A percentile compares a stretch with the other conserved stretches of the same genome.
Conservation (phyloP, 768 basidiomycete species). For the Russula sp. region DNA sequence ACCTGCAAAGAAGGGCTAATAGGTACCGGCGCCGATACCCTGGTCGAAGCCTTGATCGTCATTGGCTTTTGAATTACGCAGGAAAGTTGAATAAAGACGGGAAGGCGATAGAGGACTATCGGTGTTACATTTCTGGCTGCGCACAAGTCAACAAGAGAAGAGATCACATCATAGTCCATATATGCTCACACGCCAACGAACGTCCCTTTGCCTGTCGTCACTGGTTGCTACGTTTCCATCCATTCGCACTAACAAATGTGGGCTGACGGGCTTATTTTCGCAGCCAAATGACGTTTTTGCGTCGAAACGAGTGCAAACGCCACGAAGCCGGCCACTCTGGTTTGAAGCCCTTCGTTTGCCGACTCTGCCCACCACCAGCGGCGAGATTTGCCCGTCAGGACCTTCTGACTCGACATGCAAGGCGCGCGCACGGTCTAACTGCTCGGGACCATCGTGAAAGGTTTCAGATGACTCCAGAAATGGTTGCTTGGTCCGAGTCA, state of each 20-base stretch:
- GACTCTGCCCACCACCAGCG: constrained; percentile 46
- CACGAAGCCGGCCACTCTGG: constrained; percentile 67
- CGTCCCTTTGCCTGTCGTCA: constrained; percentile 60
- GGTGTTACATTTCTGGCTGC: constrained; percentile 68
- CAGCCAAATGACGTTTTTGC: constrained; percentile 61
- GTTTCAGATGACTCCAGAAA: constrained; percentile 32
- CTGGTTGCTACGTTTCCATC: constrained; percentile 45
- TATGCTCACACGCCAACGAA: constrained; percentile 69
- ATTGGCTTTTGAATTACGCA: constrained; percentile 65
- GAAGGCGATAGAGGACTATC: constrained; percentile 55
- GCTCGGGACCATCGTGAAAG: constrained; percentile 36
- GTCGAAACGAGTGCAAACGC: constrained; percentile 76
- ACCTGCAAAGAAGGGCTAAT: constrained; percentile 54
- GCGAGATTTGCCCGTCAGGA: constrained; percentile 65
- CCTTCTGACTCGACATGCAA: constrained; percentile 62
- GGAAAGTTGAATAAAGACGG: constrained; percentile 61
- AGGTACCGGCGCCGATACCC: constrained; percentile 54
- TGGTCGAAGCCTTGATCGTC: constrained; percentile 57
- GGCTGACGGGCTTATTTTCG: constrained; percentile 27
- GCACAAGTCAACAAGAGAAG: constrained; percentile 65
- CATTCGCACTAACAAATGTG: neutral
- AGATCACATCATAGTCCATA: constrained; percentile 72
- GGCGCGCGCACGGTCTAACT: constrained; percentile 49
- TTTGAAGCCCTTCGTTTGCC: constrained; percentile 55
- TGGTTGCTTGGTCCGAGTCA: constrained; percentile 34